These are phyloP conservation scores for Sugiyamaella americana DNA, from an alignment of 805 yeast species.

Conservation along the genomic window DNA sequence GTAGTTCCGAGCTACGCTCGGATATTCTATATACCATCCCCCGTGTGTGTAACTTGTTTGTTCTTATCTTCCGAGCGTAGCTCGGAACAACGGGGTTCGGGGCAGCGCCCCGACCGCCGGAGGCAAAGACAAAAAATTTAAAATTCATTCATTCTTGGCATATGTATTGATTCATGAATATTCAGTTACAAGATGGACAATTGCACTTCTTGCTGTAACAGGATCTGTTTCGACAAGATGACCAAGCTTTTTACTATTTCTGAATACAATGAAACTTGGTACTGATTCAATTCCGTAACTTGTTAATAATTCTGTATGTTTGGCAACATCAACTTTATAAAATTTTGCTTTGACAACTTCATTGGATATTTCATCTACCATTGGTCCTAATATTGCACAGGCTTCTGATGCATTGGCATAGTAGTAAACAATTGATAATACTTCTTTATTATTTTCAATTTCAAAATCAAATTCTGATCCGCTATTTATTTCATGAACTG, in stretches of 20 bases:
- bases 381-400: conserved; percentile 4
- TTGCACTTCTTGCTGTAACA: not conserved
- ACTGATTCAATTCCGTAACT: conserved; percentile 1
- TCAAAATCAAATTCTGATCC: not conserved
- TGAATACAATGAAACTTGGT: conserved; percentile 6
- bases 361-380: conserved; percentile 3
- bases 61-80: too few relatives aligned
- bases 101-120: too few relatives aligned
- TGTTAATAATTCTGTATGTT: conserved; percentile 2
- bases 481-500: not conserved
- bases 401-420: conserved; percentile 1
- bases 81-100: too few relatives aligned
- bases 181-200: not conserved
- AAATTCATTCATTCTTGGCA: too few relatives aligned
- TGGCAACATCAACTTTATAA: conserved; percentile 1
- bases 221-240: conserved; percentile 2
- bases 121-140: too few relatives aligned
- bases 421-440: conserved; percentile 3
- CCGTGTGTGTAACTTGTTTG: too few relatives aligned
- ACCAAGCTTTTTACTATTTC: conserved; percentile 7
- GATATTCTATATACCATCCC: too few relatives aligned
- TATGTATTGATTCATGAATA: too few relatives aligned
- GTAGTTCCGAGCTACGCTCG: too few relatives aligned
- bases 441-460: not conserved
- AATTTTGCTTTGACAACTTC: not conserved